Conservation (phyloP, 352 stramenopile species). For the Pythium insidiosum region DNA sequence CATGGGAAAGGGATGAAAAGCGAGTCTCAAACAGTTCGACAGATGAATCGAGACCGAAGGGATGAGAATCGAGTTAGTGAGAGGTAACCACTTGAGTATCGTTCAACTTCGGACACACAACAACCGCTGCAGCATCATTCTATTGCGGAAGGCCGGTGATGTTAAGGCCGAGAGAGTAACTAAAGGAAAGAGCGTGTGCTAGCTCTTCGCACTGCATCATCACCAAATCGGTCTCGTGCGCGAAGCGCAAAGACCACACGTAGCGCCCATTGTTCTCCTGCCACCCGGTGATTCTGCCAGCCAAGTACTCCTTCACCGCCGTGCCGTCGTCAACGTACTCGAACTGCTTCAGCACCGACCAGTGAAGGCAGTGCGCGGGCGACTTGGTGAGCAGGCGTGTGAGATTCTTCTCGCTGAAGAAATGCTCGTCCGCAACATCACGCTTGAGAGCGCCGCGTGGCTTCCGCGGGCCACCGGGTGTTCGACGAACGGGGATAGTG, state of each 20-base stretch:
- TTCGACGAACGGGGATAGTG: background rate
- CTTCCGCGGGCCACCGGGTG: background rate
- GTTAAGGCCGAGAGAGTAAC: background rate
- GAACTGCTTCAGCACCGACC: slow-evolving; percentile 1
- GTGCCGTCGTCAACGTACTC: background rate
- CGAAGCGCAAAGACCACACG: no score
- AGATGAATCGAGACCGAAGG: no score
- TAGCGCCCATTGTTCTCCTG: slow-evolving; percentile 2
- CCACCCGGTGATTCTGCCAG: background rate
- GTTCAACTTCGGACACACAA: no score
- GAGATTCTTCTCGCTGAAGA: slow-evolving; percentile 3
- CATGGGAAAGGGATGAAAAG: no score
- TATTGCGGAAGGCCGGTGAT: background rate
- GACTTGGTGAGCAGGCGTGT: slow-evolving; percentile 1
- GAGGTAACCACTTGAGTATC: no score
- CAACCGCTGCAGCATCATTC: no score
- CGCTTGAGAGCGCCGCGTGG: no score
- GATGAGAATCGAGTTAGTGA: no score
- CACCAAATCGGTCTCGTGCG: no score
- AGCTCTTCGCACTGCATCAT: slow-evolving; percentile 1
- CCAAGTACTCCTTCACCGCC: background rate
- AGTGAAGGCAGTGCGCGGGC: slow-evolving; percentile 1
- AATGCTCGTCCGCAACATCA: background rate
- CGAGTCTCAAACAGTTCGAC: no score
- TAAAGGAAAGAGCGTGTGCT: background rate